Evolutionary conservation across 2,329 filamentous ascomycete genomes (phyloP).

Genomic region (Penicillium rolfsii): DNA sequence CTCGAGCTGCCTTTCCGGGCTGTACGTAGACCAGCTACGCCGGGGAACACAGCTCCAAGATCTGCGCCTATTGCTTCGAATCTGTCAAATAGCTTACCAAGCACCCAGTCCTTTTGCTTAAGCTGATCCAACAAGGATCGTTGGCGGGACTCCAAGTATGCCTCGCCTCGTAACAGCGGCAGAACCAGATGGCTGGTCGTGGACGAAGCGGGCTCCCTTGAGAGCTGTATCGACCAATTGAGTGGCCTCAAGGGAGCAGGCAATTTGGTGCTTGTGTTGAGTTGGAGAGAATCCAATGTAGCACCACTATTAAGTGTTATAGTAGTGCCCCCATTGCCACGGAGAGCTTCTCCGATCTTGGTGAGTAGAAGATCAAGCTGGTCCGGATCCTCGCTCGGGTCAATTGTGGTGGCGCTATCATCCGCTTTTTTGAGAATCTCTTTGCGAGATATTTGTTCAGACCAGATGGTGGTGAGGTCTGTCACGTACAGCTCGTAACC

Average conservation of each 20-base stretch:
- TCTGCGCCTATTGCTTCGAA: conserved; percentile 60
- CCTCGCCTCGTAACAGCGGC: conserved; percentile 56
- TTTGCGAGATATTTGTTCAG: conserved; percentile 51
- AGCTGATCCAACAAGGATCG: conserved; percentile 54
- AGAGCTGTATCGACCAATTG: conserved; percentile 56
- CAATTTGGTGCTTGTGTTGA: conserved; percentile 54
- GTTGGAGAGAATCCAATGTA: conserved; percentile 43
- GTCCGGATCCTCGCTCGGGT: conserved; percentile 60
- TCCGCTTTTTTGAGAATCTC: conserved; percentile 55
- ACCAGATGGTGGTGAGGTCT: conserved; percentile 63
- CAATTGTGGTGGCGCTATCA: conserved; percentile 58
- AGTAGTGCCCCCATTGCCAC: conserved; percentile 36
- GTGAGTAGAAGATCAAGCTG: conserved; percentile 60
- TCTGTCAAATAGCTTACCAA: conserved; percentile 62
- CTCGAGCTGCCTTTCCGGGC: conserved; percentile 51
- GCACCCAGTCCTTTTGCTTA: conserved; percentile 61
- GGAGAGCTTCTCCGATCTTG: conserved; percentile 57
- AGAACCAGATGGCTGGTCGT: conserved; percentile 57
- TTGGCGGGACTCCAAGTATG: conserved; percentile 53
- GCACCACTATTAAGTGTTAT: conserved; percentile 35
- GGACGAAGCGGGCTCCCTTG: conserved; percentile 42
- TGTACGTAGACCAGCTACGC: conserved; percentile 51
- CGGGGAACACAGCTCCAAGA: conserved; percentile 61
- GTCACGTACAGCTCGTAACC: conserved; percentile 60
- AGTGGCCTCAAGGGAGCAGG: conserved; percentile 58